Evolutionary conservation across 2,329 filamentous ascomycete genomes (phyloP), one percentile per base, ranked within the genome.

Genomic region (Pseudocercospora macadamiae): DNA sequence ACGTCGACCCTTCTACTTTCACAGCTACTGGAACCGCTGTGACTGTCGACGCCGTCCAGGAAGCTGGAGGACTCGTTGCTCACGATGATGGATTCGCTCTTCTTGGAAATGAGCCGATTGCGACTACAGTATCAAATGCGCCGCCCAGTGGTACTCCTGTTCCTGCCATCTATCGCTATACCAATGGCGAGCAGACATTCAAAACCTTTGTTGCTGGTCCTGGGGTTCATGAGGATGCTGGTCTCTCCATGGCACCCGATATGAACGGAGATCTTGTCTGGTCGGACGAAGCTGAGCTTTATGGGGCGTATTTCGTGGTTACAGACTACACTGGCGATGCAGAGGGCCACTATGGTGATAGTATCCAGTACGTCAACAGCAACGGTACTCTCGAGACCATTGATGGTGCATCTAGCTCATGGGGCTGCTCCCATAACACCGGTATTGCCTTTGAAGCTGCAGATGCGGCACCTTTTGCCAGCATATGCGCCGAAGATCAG

Each of bases 391-490:
- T 86, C 3, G 73, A 82, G 64, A 75, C 71, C 9, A 84, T 86
- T 59, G 49, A 70, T 1, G 83, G 82, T 1, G 82, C 84, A 2
- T 80, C 79, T 42, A 83, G 80, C 56, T 76, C 77, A 12, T 87
- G 83, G 79, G 85, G 84, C 16, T 87, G 85, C 76, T 84, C 80
- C 4, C 84, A 87, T 77, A 87, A 87, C 74, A 86, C 84, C 1
- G 85, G 85, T 56, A 87, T 87, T 55, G 84, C 83, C 4, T 81
- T 87, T 54, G 85, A 86, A 69, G 83, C 80, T 16, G 83, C 84
- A 18, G 83, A 85, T 51, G 79, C 76, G 12, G 75, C 80, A 16
- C 85, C 85, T 3, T 87, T 83, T 60, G 82, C 84, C 19, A 82
- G 78, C 53, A 75, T 86, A 59, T 86, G 84, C 65, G 80, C 84